Conservation (phyloP, 139 green algal genomes). For the Volvox reticuliferus region DNA sequence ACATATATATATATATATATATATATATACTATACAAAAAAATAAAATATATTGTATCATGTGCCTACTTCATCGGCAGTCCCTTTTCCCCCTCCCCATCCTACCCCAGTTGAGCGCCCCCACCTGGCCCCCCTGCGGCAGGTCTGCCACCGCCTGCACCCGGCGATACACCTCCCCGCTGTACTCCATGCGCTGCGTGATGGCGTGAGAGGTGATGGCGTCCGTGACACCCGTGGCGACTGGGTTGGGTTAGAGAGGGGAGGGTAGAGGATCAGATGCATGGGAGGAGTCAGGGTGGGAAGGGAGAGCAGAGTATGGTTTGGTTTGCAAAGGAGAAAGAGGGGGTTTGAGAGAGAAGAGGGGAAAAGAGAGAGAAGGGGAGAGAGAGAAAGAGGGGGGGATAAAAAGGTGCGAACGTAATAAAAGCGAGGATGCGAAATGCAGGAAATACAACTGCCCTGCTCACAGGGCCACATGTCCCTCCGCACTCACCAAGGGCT, state of each 20-base stretch:
- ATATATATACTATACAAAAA: too few relatives aligned
- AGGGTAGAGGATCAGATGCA: too few relatives aligned
- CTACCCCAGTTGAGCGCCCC: not conserved
- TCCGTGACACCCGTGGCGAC: conserved; percentile 68
- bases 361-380: not conserved
- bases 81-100: too few relatives aligned
- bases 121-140: conserved; percentile 72
- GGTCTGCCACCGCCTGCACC: conserved; percentile 70
- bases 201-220: conserved; percentile 61
- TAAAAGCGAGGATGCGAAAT: not conserved
- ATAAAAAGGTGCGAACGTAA: too few relatives aligned
- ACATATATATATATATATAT: too few relatives aligned
- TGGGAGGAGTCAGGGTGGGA: too few relatives aligned
- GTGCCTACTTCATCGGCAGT: too few relatives aligned
- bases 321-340: too few relatives aligned
- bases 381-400: not conserved
- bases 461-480: too few relatives aligned
- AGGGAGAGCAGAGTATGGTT: not conserved
- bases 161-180: conserved; percentile 64
- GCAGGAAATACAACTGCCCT: not conserved
- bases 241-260: not conserved
- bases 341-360: too few relatives aligned
- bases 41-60: too few relatives aligned
- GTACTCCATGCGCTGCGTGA: conserved; percentile 77
- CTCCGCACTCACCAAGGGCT: too few relatives aligned